phyloP scores from a whole-genome alignment of 2,329 filamentous ascomycete species.

The Hypoxylon sp. region DNA sequence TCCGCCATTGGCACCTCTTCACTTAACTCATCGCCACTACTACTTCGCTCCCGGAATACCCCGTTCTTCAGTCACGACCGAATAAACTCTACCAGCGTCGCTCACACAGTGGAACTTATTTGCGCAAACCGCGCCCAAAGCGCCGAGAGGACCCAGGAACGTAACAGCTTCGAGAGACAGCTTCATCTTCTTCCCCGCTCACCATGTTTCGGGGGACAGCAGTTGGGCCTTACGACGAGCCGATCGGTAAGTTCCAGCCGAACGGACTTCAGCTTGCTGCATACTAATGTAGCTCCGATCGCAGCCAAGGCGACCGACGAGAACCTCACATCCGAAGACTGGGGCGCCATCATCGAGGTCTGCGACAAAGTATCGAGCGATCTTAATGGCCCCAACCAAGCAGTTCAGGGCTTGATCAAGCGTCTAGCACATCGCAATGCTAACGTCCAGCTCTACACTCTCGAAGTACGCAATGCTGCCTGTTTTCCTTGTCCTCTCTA shows the following conservation, averaged over 20 bases:
- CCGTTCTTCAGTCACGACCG: background rate
- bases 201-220: constrained; percentile 66
- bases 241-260: constrained; percentile 56
- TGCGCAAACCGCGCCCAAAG: too few relatives aligned
- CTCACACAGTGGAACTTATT: background rate
- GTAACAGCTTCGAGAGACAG: constrained; percentile 2
- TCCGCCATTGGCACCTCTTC: constrained; percentile 3
- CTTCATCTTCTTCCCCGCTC: constrained; percentile 26
- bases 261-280: constrained; percentile 6
- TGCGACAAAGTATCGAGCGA: constrained; percentile 67
- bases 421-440: constrained; percentile 91
- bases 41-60: constrained; percentile 5
- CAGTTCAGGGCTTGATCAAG: constrained; percentile 89
- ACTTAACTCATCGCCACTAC: constrained; percentile 1
- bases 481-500: constrained; percentile 6
- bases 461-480: constrained; percentile 66
- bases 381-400: constrained; percentile 75
- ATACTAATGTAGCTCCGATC: constrained; percentile 23
- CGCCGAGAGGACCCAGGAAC: background rate
- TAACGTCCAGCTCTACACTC: constrained; percentile 93
- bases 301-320: constrained; percentile 87
- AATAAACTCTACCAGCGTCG: background rate
- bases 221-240: constrained; percentile 65
- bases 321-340: constrained; percentile 87
- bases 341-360: constrained; percentile 70